These are phyloP conservation scores for Picochlorum costavermella DNA, from an alignment of 139 green algal genomes.

Conservation along the genomic window DNA sequence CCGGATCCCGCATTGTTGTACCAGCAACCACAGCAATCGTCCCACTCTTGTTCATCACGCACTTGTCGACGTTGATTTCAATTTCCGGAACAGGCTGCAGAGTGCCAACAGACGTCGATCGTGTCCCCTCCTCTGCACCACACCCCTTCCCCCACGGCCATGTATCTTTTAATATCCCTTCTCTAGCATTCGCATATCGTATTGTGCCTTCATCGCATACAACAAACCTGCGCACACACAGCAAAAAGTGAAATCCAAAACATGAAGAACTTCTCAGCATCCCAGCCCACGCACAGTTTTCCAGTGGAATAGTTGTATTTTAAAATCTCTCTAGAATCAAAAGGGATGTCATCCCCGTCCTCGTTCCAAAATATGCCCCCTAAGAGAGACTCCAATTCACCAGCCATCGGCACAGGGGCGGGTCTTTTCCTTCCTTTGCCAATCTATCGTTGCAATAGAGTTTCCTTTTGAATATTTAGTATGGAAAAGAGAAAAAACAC, in stretches of 20 bases:
- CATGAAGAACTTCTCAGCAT: no score
- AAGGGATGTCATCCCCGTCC: background rate
- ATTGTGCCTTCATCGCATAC: background rate
- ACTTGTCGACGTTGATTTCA: slow-evolving; percentile 16
- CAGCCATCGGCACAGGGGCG: background rate
- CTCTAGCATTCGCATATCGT: background rate
- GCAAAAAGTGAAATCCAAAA: no score
- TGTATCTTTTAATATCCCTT: background rate
- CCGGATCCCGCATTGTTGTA: slow-evolving; percentile 15
- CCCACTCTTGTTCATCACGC: slow-evolving; percentile 17
- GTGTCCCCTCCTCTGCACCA: background rate
- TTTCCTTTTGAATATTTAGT: no score
- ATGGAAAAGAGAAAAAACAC: no score
- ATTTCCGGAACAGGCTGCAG: slow-evolving; percentile 11
- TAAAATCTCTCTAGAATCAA: slow-evolving; percentile 18
- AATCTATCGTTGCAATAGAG: no score
- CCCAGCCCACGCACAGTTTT: slow-evolving; percentile 12
- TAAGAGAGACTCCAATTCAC: slow-evolving; percentile 17
- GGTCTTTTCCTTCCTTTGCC: no score
- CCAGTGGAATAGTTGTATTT: slow-evolving; percentile 16
- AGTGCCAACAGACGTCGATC: background rate
- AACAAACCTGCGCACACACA: background rate
- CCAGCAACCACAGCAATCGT: slow-evolving; percentile 17
- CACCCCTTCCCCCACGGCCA: background rate
- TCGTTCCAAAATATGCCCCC: slow-evolving; percentile 14